Base-by-base conservation (phyloP, 116 monocot genomes). In the Thalassia testudinum region DNA sequence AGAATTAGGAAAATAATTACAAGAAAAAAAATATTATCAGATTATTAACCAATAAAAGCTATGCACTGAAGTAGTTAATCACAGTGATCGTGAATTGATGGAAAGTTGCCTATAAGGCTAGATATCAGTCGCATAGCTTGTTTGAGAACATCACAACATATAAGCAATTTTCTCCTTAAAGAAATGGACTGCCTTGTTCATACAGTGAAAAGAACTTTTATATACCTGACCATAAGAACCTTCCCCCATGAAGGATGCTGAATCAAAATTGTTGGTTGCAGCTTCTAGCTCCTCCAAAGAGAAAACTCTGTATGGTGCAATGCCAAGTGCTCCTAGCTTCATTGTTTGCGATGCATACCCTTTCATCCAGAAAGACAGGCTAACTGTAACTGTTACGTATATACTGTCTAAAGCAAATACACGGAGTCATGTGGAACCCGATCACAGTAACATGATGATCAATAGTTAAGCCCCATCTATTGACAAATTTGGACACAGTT, bases 301-400 rank as follows among this genome's bases (percentile, higher is more conserved):
- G 62, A 83, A 83, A 24, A 76, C 63, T 29, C 83, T 69, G 62
- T 92, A 92, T 1, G 82, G 25, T 54, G 83, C 65, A 66, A 92
- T 61, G 12, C 79, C 92, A 53, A 92, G 72, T 47, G 92, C 65
- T 47, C 83, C 83, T 18, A 86, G 48, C 72, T 75, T 82, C 70
- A 85, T 77, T 69, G 83, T 70, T 69, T 92, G 87, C 25, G 92
- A 80, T 43, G 78, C 81, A 47, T 86, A 82, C 58, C 92, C 92
- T 92, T 66, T 26, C 26, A 60, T 25, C 15, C 4, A 45, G 45
- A 16, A 20, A 6, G 45, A 13, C 7, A 16, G 5, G 15, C 45
- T 8, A 13, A 43, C 16, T 21, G 42, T 54, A 49, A 7, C 47
- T 4, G 45, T 45, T 20, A 45, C 15, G 15, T 2, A 37, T 24